These are phyloP conservation scores for Coemansia sp. DNA, from an alignment of 192 early-diverging fungal species.

Conservation along the genomic window DNA sequence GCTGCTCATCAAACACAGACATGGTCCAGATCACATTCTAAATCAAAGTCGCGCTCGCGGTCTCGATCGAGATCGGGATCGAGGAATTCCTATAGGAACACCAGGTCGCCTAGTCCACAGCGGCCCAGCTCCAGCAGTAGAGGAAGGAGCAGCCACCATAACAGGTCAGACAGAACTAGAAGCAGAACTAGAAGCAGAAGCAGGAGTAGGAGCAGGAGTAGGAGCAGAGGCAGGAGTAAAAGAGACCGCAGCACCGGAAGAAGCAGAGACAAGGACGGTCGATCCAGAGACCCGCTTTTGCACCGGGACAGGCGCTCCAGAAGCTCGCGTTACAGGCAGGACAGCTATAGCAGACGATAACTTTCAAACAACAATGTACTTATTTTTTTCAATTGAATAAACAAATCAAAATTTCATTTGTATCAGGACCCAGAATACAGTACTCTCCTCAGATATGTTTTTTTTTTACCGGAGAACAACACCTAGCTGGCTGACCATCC, in stretches of 20 bases:
- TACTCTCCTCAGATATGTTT: no score
- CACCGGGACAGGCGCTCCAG: background rate
- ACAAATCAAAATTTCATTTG: no score
- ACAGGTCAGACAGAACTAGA: background rate
- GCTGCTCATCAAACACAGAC: background rate
- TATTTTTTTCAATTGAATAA: background rate
- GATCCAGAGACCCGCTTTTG: background rate
- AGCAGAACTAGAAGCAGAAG: background rate
- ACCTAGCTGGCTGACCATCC: slow-evolving; percentile 63
- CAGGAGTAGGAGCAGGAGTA: background rate
- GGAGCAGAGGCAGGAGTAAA: background rate
- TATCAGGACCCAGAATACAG: no score
- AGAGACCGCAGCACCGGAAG: background rate
- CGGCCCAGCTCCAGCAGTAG: background rate
- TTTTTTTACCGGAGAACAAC: slow-evolving; percentile 83
- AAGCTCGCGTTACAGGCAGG: no score
- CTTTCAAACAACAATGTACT: background rate
- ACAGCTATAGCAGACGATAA: slow-evolving; percentile 1
- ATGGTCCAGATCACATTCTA: background rate
- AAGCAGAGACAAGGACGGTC: background rate
- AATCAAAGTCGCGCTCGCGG: background rate
- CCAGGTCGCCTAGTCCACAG: background rate
- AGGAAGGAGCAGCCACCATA: background rate
- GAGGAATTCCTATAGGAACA: slow-evolving; percentile 1
- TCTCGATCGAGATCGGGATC: slow-evolving; percentile 4